phyloP scores from a whole-genome alignment of 495 filamentous ascomycete genomes.

The Bombardia bombarda region DNA sequence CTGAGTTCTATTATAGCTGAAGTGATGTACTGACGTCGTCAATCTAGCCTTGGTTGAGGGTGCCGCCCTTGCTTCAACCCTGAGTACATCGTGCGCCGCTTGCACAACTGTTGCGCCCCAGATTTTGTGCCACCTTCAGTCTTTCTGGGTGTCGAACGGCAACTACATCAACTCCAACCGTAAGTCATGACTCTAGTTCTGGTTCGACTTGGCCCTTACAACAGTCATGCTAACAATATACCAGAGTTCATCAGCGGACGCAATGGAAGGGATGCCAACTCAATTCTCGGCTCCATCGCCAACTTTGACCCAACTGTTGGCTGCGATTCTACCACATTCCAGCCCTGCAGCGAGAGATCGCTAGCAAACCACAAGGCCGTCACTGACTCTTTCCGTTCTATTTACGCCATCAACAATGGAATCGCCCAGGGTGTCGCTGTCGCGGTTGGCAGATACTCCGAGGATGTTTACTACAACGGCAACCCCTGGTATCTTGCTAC shows the following conservation, averaged over 20 bases:
- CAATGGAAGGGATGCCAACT: conserved; percentile 54
- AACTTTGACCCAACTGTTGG: conserved; percentile 53
- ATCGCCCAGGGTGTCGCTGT: conserved; percentile 42
- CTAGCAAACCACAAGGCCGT: conserved; percentile 58
- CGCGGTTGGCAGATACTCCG: conserved; percentile 60
- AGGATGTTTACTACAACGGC: conserved; percentile 59
- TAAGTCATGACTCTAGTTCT: too few relatives aligned
- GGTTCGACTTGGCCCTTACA: too few relatives aligned
- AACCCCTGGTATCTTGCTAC: conserved; percentile 63
- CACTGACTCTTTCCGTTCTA: conserved; percentile 53
- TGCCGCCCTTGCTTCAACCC: conserved; percentile 42
- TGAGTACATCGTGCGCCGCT: conserved; percentile 33
- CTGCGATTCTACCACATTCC: conserved; percentile 51
- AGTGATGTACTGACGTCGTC: conserved; percentile 5
- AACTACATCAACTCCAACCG: conserved; percentile 53
- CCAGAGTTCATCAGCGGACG: conserved; percentile 24
- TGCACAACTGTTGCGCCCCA: conserved; percentile 52
- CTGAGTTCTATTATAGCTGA: too few relatives aligned
- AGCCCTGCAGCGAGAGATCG: conserved; percentile 55
- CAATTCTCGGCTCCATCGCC: conserved; percentile 54
- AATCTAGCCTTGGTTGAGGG: conserved; percentile 54
- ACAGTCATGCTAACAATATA: not conserved
- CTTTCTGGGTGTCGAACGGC: conserved; percentile 50
- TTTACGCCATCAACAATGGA: conserved; percentile 52
- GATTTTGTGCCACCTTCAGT: conserved; percentile 52